These are phyloP conservation scores for Aspergillus japonicus DNA, from an alignment of 2,329 filamentous ascomycete genomes.

Conservation along the genomic window DNA sequence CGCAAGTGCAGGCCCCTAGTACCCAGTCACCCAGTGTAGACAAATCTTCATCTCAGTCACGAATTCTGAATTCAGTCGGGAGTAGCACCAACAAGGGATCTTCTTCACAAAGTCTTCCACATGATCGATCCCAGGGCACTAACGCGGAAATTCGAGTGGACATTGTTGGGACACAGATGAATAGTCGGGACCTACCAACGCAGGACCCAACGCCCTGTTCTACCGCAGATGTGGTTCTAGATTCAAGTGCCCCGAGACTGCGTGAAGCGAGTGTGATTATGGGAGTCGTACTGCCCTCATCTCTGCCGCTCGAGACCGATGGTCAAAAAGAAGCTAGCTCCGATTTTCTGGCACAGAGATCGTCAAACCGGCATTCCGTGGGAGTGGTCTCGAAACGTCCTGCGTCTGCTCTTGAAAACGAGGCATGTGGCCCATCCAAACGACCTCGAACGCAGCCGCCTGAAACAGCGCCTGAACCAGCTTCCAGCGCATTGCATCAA, in stretches of 20 bases:
- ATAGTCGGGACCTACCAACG: slow-evolving; percentile 15
- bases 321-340: background rate
- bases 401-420: slow-evolving; percentile 11
- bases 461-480: background rate
- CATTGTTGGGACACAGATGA: slow-evolving; percentile 25
- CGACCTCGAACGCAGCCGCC: background rate
- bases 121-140: background rate
- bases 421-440: slow-evolving; percentile 19
- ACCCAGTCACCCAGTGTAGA: slow-evolving; percentile 22
- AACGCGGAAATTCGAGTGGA: slow-evolving; percentile 7
- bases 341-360: slow-evolving; percentile 4
- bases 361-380: slow-evolving; percentile 4
- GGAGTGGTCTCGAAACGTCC: slow-evolving; percentile 15
- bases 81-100: slow-evolving; percentile 18
- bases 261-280: slow-evolving; percentile 16
- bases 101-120: slow-evolving; percentile 14
- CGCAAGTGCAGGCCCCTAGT: background rate
- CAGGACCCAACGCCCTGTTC: slow-evolving; percentile 18
- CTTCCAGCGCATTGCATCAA: slow-evolving; percentile 20
- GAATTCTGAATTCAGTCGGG: slow-evolving; percentile 34
- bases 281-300: slow-evolving; percentile 13
- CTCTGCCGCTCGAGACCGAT: slow-evolving; percentile 12
- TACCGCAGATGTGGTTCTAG: slow-evolving; percentile 19
- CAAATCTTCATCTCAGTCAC: slow-evolving; percentile 36
- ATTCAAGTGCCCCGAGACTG: slow-evolving; percentile 25